phyloP scores from a whole-genome alignment of 2,329 filamentous ascomycete genomes.

The Pestalotiopsis sp. region DNA sequence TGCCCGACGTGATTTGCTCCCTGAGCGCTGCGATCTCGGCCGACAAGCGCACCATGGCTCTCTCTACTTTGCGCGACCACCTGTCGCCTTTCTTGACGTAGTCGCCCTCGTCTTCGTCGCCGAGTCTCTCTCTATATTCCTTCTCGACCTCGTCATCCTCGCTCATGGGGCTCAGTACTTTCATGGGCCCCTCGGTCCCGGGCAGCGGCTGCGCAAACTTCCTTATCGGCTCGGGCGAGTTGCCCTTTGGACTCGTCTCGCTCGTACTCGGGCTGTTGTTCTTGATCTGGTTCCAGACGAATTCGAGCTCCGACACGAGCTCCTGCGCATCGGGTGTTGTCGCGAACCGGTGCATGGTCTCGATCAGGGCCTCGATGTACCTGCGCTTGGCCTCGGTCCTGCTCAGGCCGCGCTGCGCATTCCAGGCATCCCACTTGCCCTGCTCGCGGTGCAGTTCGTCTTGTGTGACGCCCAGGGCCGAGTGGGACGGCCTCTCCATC shows the following conservation, averaged over 20 bases:
- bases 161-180: slow-evolving; percentile 82
- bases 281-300: slow-evolving; percentile 98
- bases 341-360: slow-evolving; percentile 96
- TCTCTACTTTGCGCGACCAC: slow-evolving; percentile 84
- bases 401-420: slow-evolving; percentile 78
- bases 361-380: slow-evolving; percentile 92
- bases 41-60: slow-evolving; percentile 84
- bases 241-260: slow-evolving; percentile 53
- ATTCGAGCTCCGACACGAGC: slow-evolving; percentile 92
- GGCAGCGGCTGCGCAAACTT: slow-evolving; percentile 48
- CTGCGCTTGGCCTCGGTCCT: slow-evolving; percentile 91
- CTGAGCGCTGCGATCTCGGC: slow-evolving; percentile 89
- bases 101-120: slow-evolving; percentile 39
- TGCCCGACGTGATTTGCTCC: slow-evolving; percentile 82
- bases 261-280: slow-evolving; percentile 74
- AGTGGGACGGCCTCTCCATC: slow-evolving; percentile 76
- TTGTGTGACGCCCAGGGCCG: slow-evolving; percentile 45
- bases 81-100: slow-evolving; percentile 51
- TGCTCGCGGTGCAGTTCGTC: slow-evolving; percentile 62
- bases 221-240: slow-evolving; percentile 39
- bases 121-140: slow-evolving; percentile 48
- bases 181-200: slow-evolving; percentile 60
- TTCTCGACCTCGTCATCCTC: slow-evolving; percentile 73
- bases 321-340: slow-evolving; percentile 87
- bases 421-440: slow-evolving; percentile 93